Percentiles rank a stretch among this genome's conserved stretches.
These are phyloP conservation scores for Lichtheimia ornata DNA, from an alignment of 371 early-diverging fungal genomes.

Conservation along the genomic window DNA sequence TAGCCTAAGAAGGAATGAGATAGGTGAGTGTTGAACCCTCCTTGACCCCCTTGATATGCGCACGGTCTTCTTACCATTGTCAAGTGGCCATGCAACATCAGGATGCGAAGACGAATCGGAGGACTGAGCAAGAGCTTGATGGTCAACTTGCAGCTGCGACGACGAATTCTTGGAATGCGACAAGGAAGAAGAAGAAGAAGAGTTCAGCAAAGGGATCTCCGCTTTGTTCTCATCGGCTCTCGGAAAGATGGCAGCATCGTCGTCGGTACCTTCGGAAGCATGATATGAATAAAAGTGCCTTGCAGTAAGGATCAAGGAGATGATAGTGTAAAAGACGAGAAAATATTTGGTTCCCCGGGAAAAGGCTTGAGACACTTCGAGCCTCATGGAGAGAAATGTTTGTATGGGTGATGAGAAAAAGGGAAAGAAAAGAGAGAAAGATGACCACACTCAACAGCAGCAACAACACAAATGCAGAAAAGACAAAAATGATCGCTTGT, in stretches of 20 bases:
- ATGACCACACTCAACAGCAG: neutral
- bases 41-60: too few relatives aligned
- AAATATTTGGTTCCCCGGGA: slow-evolving; percentile 12
- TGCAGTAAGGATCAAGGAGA: slow-evolving; percentile 18
- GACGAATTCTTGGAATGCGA: too few relatives aligned
- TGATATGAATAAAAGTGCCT: slow-evolving; percentile 21
- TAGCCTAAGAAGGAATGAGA: neutral
- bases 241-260: slow-evolving; percentile 13
- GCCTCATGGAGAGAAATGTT: slow-evolving; percentile 6
- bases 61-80: slow-evolving; percentile 14
- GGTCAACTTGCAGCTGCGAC: too few relatives aligned
- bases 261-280: slow-evolving; percentile 7
- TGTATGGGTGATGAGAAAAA: neutral
- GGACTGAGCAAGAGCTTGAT: neutral
- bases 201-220: neutral
- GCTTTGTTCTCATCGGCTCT: slow-evolving; percentile 19
- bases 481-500: slow-evolving; percentile 1
- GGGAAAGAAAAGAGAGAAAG: slow-evolving; percentile 11
- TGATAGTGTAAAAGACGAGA: slow-evolving; percentile 12
- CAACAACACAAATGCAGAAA: slow-evolving; percentile 8
- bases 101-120: neutral
- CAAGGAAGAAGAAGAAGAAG: too few relatives aligned
- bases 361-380: slow-evolving; percentile 14
- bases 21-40: too few relatives aligned
- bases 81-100: slow-evolving; percentile 15